Percentiles rank a stretch among this genome's conserved stretches.
Conservation (phyloP, 2,329 filamentous ascomycete genomes). For the Fusarium albosuccineum region DNA sequence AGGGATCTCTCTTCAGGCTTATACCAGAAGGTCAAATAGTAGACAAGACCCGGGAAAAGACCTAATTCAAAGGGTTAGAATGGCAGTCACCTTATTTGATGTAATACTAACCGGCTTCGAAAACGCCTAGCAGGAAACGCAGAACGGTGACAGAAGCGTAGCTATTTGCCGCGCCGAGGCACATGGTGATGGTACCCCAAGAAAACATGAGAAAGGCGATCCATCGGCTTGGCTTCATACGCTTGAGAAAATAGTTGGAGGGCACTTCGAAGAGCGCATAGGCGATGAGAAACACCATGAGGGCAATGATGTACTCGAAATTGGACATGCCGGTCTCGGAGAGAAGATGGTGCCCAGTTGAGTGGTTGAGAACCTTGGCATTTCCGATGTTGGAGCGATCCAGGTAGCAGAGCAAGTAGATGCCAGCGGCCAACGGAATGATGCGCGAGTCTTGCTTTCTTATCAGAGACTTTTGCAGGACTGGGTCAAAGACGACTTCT, state of each 20-base stretch:
- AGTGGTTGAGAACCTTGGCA: slow-evolving; percentile 53
- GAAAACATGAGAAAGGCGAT: slow-evolving; percentile 49
- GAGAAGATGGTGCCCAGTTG: slow-evolving; percentile 49
- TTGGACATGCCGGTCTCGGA: slow-evolving; percentile 60
- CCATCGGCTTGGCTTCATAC: slow-evolving; percentile 62
- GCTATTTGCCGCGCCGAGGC: slow-evolving; percentile 55
- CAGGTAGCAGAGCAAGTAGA: slow-evolving; percentile 60
- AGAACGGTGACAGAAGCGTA: slow-evolving; percentile 48
- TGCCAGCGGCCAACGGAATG: slow-evolving; percentile 39
- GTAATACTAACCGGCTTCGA: slow-evolving; percentile 44
- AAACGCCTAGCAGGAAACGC: slow-evolving; percentile 49
- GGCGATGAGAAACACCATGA: slow-evolving; percentile 55
- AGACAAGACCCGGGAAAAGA: slow-evolving; percentile 41
- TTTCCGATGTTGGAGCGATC: slow-evolving; percentile 65
- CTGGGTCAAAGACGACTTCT: slow-evolving; percentile 13
- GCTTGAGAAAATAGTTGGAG: slow-evolving; percentile 60
- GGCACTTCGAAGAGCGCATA: slow-evolving; percentile 69
- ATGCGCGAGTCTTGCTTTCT: slow-evolving; percentile 39
- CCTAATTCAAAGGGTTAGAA: slow-evolving; percentile 55
- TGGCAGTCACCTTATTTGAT: too few relatives aligned
- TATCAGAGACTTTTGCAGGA: slow-evolving; percentile 16
- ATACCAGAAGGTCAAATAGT: slow-evolving; percentile 76
- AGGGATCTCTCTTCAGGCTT: slow-evolving; percentile 76
- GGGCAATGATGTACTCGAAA: slow-evolving; percentile 69
- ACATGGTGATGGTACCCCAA: slow-evolving; percentile 57